Percentiles rank a stretch among this genome's conserved stretches.
Evolutionary conservation across 139 green algal species (phyloP).

Genomic region (Closterium sp.): DNA sequence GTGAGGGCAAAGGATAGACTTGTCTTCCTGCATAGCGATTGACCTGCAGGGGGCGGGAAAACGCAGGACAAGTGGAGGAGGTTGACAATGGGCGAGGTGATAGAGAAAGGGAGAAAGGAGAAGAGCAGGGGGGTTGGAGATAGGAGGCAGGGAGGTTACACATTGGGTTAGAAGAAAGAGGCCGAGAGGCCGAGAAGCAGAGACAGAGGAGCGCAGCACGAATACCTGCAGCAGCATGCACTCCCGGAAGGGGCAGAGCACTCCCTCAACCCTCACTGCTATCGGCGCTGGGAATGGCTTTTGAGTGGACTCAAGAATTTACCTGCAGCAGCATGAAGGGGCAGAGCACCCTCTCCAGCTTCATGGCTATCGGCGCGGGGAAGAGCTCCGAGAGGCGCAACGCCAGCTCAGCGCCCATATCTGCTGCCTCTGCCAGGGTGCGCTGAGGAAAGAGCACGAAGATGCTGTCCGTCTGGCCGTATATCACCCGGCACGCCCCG

Average conservation of each 20-base stretch:
- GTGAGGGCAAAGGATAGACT: neutral
- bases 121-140: too few relatives aligned
- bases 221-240: slow-evolving; percentile 18
- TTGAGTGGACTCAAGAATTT: too few relatives aligned
- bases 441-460: slow-evolving; percentile 36
- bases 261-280: slow-evolving; percentile 39
- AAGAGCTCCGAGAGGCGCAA: neutral
- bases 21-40: slow-evolving; percentile 36
- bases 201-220: neutral
- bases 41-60: slow-evolving; percentile 14
- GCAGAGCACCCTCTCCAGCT: slow-evolving; percentile 40
- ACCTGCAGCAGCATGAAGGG: slow-evolving; percentile 37
- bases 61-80: too few relatives aligned
- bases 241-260: slow-evolving; percentile 23
- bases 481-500: slow-evolving; percentile 16
- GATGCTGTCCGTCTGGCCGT: slow-evolving; percentile 47
- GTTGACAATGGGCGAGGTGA: too few relatives aligned
- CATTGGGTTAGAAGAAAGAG: neutral
- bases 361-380: slow-evolving; percentile 19
- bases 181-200: neutral
- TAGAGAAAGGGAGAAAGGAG: too few relatives aligned
- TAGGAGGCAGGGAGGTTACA: neutral
- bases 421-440: neutral
- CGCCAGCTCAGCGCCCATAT: slow-evolving; percentile 1
- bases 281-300: slow-evolving; percentile 19